Evolutionary conservation across 768 basidiomycete species (phyloP).

Genomic region (Rhodotorula paludigena): DNA sequence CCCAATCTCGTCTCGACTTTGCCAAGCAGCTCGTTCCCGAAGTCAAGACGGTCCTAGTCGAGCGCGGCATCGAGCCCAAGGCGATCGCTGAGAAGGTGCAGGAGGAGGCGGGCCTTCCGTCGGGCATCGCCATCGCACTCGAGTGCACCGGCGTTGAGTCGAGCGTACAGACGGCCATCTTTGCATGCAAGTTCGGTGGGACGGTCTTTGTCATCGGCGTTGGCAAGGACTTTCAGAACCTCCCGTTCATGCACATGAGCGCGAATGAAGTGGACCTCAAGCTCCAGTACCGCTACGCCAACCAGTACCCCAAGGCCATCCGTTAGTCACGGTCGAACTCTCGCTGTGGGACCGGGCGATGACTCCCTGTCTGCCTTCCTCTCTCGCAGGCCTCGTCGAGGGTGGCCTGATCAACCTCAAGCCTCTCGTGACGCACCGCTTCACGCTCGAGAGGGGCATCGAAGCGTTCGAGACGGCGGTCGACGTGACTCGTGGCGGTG

Average conservation of each 20-base stretch:
- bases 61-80: constrained; percentile 42
- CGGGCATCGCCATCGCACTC: constrained; percentile 44
- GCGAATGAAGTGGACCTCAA: constrained; percentile 48
- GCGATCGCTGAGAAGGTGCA: constrained; percentile 45
- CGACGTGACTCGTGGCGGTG: constrained; percentile 12
- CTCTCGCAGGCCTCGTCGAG: constrained; percentile 21
- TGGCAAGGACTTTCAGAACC: constrained; percentile 42
- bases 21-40: constrained; percentile 48
- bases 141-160: constrained; percentile 52
- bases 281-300: constrained; percentile 50
- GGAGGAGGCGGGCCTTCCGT: constrained; percentile 42
- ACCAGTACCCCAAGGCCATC: constrained; percentile 51
- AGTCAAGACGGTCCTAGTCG: constrained; percentile 47
- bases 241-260: constrained; percentile 18
- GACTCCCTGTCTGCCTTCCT: background rate
- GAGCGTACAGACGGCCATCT: constrained; percentile 47
- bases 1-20: constrained; percentile 48
- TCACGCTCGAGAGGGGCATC: constrained; percentile 47
- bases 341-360: background rate
- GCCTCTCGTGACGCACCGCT: constrained; percentile 51
- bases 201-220: constrained; percentile 51
- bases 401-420: constrained; percentile 36
- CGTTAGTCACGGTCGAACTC: constrained; percentile 20
- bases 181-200: constrained; percentile 48
- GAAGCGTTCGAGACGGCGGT: constrained; percentile 48